Percentiles rank a stretch among this genome's conserved stretches.
phyloP scores from a whole-genome alignment of 768 basidiomycete genomes.

The Phaffia australis region DNA sequence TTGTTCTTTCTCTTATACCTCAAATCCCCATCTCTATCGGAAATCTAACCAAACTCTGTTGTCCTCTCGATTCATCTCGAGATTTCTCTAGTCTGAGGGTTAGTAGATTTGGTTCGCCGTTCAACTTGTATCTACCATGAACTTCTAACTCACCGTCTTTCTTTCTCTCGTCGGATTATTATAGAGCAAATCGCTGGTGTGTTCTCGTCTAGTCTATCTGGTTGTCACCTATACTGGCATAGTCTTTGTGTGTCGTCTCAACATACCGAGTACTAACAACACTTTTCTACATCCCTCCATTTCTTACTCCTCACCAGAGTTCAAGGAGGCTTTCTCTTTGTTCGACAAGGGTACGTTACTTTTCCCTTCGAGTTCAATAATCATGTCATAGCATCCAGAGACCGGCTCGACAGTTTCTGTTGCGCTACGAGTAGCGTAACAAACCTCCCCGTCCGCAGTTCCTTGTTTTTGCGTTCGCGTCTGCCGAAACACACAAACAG shows the following conservation, averaged over 20 bases:
- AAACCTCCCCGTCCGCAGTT: background rate
- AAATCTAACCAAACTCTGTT: background rate
- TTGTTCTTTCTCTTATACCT: background rate
- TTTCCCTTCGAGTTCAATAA: constrained; percentile 6
- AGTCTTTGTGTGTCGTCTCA: too few species aligned
- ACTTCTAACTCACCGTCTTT: background rate
- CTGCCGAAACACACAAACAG: background rate
- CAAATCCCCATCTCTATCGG: background rate
- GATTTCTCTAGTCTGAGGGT: constrained; percentile 7
- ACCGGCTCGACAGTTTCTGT: too few species aligned
- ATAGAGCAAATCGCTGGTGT: constrained; percentile 83
- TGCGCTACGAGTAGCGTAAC: too few species aligned
- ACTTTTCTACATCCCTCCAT: background rate
- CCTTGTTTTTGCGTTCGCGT: background rate
- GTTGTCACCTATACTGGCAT: background rate
- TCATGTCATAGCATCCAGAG: too few species aligned
- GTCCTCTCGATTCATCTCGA: background rate
- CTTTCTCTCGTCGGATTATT: background rate
- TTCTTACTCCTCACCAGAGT: constrained; percentile 47
- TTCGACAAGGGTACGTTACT: constrained; percentile 75
- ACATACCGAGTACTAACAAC: background rate
- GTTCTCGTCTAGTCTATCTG: constrained; percentile 31
- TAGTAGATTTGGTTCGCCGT: background rate
- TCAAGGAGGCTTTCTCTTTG: constrained; percentile 97
- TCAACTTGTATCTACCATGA: background rate